phyloP scores from a whole-genome alignment of 2,329 filamentous ascomycete species.

The Fusarium sp. region DNA sequence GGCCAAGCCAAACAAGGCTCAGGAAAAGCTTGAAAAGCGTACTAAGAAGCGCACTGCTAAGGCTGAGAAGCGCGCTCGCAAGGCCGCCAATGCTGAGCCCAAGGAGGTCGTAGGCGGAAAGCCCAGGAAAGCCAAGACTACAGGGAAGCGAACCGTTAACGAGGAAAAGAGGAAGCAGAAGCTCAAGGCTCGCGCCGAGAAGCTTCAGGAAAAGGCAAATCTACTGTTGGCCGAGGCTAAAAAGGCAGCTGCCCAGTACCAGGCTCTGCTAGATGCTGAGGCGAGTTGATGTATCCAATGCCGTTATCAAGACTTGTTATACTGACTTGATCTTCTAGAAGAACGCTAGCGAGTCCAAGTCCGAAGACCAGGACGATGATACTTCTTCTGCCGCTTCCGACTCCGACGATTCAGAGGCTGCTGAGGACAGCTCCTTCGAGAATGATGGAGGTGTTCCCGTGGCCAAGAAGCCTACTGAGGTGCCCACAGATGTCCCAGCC shows the following conservation, averaged over 20 bases:
- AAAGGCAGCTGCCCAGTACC: slow-evolving; percentile 45
- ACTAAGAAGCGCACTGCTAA: slow-evolving; percentile 51
- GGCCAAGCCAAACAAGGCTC: slow-evolving; percentile 22
- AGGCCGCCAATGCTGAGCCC: slow-evolving; percentile 43
- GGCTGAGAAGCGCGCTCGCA: slow-evolving; percentile 52
- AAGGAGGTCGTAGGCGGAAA: slow-evolving; percentile 47
- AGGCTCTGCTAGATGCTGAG: slow-evolving; percentile 39
- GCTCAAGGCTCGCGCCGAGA: slow-evolving; percentile 51
- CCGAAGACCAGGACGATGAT: slow-evolving; percentile 32
- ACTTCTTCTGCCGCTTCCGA: slow-evolving; percentile 31
- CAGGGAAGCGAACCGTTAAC: slow-evolving; percentile 44
- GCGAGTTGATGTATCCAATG: slow-evolving; percentile 19
- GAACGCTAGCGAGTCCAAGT: slow-evolving; percentile 24
- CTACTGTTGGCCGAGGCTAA: slow-evolving; percentile 54
- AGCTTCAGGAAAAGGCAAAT: slow-evolving; percentile 45
- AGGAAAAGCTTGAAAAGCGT: slow-evolving; percentile 39
- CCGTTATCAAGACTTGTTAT: background rate
- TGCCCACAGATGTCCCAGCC: slow-evolving; percentile 38
- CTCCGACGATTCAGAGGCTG: slow-evolving; percentile 34
- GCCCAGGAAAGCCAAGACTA: slow-evolving; percentile 40
- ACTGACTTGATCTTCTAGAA: slow-evolving; percentile 17
- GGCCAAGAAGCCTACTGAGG: slow-evolving; percentile 34
- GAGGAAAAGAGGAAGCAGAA: slow-evolving; percentile 52
- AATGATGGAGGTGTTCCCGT: slow-evolving; percentile 39
- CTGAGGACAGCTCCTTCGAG: slow-evolving; percentile 33